Conservation (phyloP, 352 stramenopile genomes). For the Phytophthora cactorum region DNA sequence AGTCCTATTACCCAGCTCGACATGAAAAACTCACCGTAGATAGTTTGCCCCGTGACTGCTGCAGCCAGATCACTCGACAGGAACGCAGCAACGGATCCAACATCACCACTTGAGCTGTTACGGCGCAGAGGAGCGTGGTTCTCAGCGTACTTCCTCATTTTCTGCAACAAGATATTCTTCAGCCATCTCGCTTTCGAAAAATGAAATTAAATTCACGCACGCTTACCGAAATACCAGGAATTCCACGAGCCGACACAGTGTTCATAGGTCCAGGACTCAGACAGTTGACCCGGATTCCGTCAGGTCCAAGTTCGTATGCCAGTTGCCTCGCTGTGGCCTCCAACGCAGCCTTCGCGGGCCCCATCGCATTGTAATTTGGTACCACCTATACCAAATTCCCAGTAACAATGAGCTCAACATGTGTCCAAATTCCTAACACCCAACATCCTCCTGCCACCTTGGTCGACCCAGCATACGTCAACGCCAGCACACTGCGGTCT, state of each 20-base stretch:
- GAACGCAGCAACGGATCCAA: constrained; percentile 83
- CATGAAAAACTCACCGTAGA: constrained; percentile 68
- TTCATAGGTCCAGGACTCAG: constrained; percentile 91
- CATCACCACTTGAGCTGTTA: constrained; percentile 74
- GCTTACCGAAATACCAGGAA: constrained; percentile 84
- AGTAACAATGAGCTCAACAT: constrained; percentile 7
- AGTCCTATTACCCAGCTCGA: background rate
- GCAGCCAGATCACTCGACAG: constrained; percentile 74
- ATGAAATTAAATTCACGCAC: background rate
- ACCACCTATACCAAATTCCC: constrained; percentile 61
- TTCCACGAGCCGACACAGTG: constrained; percentile 91
- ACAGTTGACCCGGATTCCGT: constrained; percentile 91
- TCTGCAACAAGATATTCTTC: constrained; percentile 38
- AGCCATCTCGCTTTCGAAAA: background rate
- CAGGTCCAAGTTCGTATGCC: constrained; percentile 76
- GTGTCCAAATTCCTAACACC: background rate
- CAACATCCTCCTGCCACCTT: constrained; percentile 29
- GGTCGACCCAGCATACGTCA: constrained; percentile 88
- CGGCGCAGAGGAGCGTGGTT: constrained; percentile 70
- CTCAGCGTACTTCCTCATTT: constrained; percentile 82
- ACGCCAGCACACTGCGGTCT: constrained; percentile 84
- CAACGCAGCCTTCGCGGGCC: constrained; percentile 90
- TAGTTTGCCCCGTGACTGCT: constrained; percentile 90
- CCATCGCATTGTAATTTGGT: constrained; percentile 94
- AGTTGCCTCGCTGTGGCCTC: constrained; percentile 86